phyloP scores from a whole-genome alignment of 2,329 filamentous ascomycete genomes.

The Fusarium sambucinum region DNA sequence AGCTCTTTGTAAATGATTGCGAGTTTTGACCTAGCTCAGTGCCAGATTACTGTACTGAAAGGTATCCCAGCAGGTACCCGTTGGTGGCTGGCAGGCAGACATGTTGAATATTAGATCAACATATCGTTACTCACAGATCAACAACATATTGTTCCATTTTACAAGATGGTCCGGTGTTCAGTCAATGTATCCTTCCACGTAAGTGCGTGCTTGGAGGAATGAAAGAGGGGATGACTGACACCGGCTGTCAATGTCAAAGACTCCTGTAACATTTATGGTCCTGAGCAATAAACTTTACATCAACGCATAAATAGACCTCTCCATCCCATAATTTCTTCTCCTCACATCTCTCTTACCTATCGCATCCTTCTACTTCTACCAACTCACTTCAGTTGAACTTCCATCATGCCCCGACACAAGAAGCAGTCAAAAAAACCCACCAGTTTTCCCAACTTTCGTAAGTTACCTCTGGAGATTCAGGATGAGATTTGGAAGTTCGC shows the following conservation, averaged over 20 bases:
- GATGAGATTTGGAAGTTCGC: slow-evolving; percentile 6
- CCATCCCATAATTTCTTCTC: too few species aligned
- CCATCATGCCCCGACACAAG: neutral
- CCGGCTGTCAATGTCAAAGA: neutral
- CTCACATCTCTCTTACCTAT: neutral
- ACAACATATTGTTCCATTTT: neutral
- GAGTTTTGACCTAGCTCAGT: neutral
- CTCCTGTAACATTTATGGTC: neutral
- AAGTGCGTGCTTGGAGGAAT: neutral
- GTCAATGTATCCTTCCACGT: too few species aligned
- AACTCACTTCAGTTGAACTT: neutral
- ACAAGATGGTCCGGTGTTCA: too few species aligned
- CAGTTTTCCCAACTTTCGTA: neutral
- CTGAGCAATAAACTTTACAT: neutral
- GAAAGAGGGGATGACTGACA: neutral
- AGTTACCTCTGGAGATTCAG: slow-evolving; percentile 2
- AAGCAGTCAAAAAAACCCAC: neutral
- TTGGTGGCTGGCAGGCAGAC: neutral
- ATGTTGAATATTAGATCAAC: too few species aligned
- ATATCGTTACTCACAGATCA: neutral
- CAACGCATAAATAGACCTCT: neutral
- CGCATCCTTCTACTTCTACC: neutral
- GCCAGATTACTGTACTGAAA: neutral
- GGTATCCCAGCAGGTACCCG: neutral
- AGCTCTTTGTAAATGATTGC: fast-evolving